Conservation (phyloP, 352 stramenopile genomes). For the Phytophthora pseudosyringae region DNA sequence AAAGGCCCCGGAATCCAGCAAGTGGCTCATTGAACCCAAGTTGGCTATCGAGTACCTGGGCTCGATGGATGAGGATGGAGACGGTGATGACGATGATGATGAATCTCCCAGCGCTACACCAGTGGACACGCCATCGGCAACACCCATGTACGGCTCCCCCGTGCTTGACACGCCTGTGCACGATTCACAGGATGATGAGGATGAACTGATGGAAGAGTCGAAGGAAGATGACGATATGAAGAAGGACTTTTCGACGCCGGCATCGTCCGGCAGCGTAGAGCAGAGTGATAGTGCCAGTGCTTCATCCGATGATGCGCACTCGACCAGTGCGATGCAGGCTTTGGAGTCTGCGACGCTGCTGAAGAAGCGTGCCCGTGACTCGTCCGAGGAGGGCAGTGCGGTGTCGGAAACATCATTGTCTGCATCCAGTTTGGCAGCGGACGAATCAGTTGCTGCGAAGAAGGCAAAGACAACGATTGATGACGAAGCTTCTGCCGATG, state of each 20-base stretch:
- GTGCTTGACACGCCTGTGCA: constrained; percentile 52
- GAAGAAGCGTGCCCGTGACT: constrained; percentile 57
- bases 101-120: constrained; percentile 72
- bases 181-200: constrained; percentile 47
- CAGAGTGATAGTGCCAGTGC: constrained; percentile 56
- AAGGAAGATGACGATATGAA: constrained; percentile 45
- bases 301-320: constrained; percentile 49
- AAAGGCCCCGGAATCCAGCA: constrained; percentile 71
- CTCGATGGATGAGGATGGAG: constrained; percentile 77
- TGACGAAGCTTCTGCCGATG: constrained; percentile 24
- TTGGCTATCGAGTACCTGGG: constrained; percentile 84
- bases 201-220: constrained; percentile 47
- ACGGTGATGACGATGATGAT: constrained; percentile 77
- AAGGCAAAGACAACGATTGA: constrained; percentile 37
- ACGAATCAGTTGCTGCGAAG: constrained; percentile 32
- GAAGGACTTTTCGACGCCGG: constrained; percentile 42
- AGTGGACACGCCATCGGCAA: constrained; percentile 70
- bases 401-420: constrained; percentile 19
- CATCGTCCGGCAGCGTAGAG: constrained; percentile 46
- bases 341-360: constrained; percentile 52
- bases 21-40: constrained; percentile 84
- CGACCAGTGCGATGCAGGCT: constrained; percentile 22
- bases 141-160: constrained; percentile 73
- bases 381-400: constrained; percentile 30
- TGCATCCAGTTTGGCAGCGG: constrained; percentile 8